Conservation (phyloP, 495 filamentous ascomycete genomes). For the Cairneyella variabilis region DNA sequence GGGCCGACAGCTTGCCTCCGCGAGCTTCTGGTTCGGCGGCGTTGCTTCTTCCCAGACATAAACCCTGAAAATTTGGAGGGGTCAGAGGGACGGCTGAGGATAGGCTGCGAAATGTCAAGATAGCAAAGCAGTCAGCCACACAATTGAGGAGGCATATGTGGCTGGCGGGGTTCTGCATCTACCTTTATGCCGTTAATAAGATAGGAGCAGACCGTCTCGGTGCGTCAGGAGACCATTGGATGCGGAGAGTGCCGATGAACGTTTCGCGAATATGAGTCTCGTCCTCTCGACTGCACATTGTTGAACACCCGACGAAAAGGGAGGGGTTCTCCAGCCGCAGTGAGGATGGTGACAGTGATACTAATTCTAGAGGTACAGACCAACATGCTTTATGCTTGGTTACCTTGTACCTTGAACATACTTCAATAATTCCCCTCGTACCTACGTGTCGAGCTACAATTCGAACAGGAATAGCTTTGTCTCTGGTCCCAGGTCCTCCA, state of each 20-base stretch:
- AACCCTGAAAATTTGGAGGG: constrained; percentile 3
- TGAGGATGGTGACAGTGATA: no score
- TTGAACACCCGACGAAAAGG: neutral
- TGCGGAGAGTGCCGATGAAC: neutral
- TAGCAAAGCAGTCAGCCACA: neutral
- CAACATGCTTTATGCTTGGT: neutral
- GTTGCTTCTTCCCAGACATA: constrained; percentile 9
- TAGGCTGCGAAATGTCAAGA: no score
- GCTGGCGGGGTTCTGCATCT: no score
- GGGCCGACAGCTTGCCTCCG: no score
- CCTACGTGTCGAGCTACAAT: constrained; percentile 22
- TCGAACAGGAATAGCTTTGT: constrained; percentile 5
- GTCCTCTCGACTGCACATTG: neutral
- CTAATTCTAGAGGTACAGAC: no score
- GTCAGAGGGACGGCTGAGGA: neutral
- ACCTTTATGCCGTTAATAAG: no score
- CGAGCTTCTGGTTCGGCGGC: neutral
- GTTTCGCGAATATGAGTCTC: neutral
- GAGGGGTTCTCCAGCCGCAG: neutral
- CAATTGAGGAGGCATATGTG: constrained; percentile 8
- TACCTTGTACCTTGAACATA: no score
- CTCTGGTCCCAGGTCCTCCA: neutral
- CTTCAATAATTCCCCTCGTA: neutral
- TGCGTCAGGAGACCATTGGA: neutral
- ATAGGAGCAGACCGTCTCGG: no score